Percentiles rank a stretch among this genome's conserved stretches.
phyloP scores from a whole-genome alignment of 2,329 filamentous ascomycete genomes.

The Colletotrichum sojae region DNA sequence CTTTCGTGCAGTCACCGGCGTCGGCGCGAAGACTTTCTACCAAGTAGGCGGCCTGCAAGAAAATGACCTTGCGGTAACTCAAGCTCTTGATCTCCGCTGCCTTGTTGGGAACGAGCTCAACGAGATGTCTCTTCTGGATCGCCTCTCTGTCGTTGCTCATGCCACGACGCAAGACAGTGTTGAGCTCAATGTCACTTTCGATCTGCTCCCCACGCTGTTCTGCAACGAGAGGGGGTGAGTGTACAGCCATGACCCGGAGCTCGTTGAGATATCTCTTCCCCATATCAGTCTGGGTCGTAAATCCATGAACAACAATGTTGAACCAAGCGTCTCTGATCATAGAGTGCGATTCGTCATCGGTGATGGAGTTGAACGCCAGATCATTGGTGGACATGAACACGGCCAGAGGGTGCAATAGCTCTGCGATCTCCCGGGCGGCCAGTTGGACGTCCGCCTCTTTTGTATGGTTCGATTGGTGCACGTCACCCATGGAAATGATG shows the following conservation, averaged over 20 bases:
- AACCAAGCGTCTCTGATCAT: slow-evolving; percentile 96
- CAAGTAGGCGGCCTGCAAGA: slow-evolving; percentile 90
- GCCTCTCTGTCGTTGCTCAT: slow-evolving; percentile 83
- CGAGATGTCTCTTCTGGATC: slow-evolving; percentile 85
- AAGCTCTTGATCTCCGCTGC: slow-evolving; percentile 84
- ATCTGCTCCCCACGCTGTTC: slow-evolving; percentile 91
- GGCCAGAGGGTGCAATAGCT: slow-evolving; percentile 89
- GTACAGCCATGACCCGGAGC: slow-evolving; percentile 85
- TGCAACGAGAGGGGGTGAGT: slow-evolving; percentile 89
- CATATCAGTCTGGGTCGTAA: slow-evolving; percentile 80
- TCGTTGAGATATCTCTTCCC: slow-evolving; percentile 82
- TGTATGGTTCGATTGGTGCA: slow-evolving; percentile 79
- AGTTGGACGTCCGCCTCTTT: slow-evolving; percentile 85
- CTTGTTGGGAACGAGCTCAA: slow-evolving; percentile 80
- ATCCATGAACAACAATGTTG: slow-evolving; percentile 95
- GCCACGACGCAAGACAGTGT: slow-evolving; percentile 90
- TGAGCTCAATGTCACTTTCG: slow-evolving; percentile 97
- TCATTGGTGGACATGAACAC: slow-evolving; percentile 81
- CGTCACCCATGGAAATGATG: slow-evolving; percentile 92
- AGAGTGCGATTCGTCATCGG: slow-evolving; percentile 78
- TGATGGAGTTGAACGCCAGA: slow-evolving; percentile 62
- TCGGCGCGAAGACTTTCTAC: slow-evolving; percentile 91
- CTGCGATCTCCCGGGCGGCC: slow-evolving; percentile 87
- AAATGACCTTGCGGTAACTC: slow-evolving; percentile 92
- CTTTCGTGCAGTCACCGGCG: slow-evolving; percentile 90